Evolutionary conservation across 371 early-diverging fungal genomes (phyloP).

Genomic region (Dichotomocladium elegans): DNA sequence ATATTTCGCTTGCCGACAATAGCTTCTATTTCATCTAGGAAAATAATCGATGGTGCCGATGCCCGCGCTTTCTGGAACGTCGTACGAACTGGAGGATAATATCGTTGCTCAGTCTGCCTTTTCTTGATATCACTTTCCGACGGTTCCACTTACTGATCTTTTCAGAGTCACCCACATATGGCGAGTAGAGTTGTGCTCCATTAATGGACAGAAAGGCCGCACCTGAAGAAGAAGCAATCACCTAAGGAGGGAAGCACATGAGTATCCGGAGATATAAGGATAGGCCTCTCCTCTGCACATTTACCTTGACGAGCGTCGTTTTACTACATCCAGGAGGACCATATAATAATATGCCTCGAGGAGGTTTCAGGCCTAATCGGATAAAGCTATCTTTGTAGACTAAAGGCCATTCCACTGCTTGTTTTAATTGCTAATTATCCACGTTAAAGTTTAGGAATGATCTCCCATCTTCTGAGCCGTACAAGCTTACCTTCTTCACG

Average conservation of each 20-base stretch:
- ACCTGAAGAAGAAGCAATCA: conserved; percentile 76
- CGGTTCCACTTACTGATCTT: conserved; percentile 53
- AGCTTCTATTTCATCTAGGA: conserved; percentile 98
- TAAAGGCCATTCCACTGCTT: conserved; percentile 97
- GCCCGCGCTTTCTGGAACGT: conserved; percentile 85
- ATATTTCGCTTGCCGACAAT: conserved; percentile 90
- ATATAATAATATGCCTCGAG: conserved; percentile 90
- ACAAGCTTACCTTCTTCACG: conserved; percentile 72
- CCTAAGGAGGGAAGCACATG: conserved; percentile 25
- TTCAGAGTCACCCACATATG: conserved; percentile 95
- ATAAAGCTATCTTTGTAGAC: conserved; percentile 65
- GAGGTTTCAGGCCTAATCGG: conserved; percentile 79
- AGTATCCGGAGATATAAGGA: neutral
- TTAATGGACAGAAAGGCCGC: conserved; percentile 84
- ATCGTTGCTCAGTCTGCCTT: too few species aligned
- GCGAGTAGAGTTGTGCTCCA: conserved; percentile 87
- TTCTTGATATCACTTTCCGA: too few species aligned
- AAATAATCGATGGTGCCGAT: conserved; percentile 90
- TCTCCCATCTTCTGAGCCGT: too few species aligned
- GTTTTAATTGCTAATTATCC: conserved; percentile 61
- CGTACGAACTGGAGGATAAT: conserved; percentile 53
- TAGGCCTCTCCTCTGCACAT: neutral
- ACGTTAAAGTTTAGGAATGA: neutral
- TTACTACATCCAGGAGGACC: conserved; percentile 99
- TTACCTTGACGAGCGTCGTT: conserved; percentile 88